Base-by-base conservation (phyloP, 805 yeast species). In the Torulaspora indica region DNA sequence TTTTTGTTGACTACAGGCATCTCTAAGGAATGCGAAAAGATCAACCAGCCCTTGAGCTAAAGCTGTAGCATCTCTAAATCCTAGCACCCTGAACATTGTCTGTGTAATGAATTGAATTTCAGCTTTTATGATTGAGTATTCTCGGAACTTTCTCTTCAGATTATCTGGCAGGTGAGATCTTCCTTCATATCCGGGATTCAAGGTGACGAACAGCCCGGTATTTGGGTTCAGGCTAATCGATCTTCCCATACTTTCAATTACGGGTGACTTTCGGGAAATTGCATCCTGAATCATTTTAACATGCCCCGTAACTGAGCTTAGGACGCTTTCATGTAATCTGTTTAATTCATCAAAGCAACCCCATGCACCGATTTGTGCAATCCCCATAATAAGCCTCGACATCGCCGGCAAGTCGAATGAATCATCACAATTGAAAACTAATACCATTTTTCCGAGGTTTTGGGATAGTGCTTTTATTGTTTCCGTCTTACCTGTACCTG, bases 401-500 rank as follows among this genome's bases (percentile, higher is more conserved):
- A 91, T 82, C 0, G 95, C 76, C 44, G 76, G 82, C 55, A 75
- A 84, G 55, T 90, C 95, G 67, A 87, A 91, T 0, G 85, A 68
- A 40, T 90, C 95, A 56, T 91, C 98, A 68, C 98, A 91, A 58
- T 88, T 82, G 62, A 91, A 90, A 0, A 91, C 96, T 8, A 85
- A 61, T 0, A 88, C 96, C 76, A 79, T 77, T 46, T 79, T 74
- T 6, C 98, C 98, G 6, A 91, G 66, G 30, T 78, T 78, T 33
- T 79, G 79, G 1, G 93, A 96, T 24, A 90, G 68, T 0, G 95
- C 85, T 60, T 91, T 91, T 20, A 91, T 74, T 0, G 95, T 75
- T 60, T 91, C 98, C 0, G 98, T 91, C 59, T 91, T 91, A 52
- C 98, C 98, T 0, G 98, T 91, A 33, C 98, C 98, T 2, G 98